Percentiles rank a stretch among this genome's conserved stretches.
Evolutionary conservation across 2,329 filamentous ascomycete species (phyloP).

Genomic region (Fusarium palustre): DNA sequence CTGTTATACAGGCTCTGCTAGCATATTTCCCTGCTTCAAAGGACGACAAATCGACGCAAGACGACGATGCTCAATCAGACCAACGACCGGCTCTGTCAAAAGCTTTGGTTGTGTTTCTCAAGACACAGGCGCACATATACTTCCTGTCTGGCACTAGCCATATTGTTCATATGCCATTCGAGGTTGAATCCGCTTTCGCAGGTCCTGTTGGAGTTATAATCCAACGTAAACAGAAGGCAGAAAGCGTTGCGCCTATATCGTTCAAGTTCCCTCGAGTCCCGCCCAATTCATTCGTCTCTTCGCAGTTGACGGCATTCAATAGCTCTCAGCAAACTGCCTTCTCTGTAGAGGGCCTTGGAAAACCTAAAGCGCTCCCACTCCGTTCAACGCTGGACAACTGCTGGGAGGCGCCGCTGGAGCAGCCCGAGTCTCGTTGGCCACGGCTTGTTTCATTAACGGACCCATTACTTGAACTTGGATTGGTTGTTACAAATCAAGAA

Average conservation of each 20-base stretch:
- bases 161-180: conserved; percentile 92
- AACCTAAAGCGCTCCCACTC: conserved; percentile 65
- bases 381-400: conserved; percentile 67
- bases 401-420: conserved; percentile 66
- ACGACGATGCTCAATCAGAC: conserved; percentile 19
- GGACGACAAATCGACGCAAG: conserved; percentile 45
- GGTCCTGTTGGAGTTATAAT: conserved; percentile 86
- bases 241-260: conserved; percentile 63
- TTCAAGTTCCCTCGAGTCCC: conserved; percentile 73
- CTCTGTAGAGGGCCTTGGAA: conserved; percentile 68
- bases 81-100: conserved; percentile 59
- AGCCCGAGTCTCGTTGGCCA: conserved; percentile 72
- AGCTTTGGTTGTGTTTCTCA: conserved; percentile 90
- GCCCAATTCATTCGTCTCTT: conserved; percentile 84
- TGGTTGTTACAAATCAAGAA: conserved; percentile 75
- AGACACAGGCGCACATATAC: conserved; percentile 92
- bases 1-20: conserved; percentile 85
- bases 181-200: conserved; percentile 87
- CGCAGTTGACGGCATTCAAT: conserved; percentile 69
- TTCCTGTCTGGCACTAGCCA: conserved; percentile 90
- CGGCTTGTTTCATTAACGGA: conserved; percentile 86
- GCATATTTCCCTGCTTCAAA: conserved; percentile 78
- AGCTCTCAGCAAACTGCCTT: conserved; percentile 64
- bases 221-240: conserved; percentile 76
- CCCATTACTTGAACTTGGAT: conserved; percentile 84